These are phyloP conservation scores for Talaromyces sp. DNA, from an alignment of 2,329 filamentous ascomycete genomes.

Conservation along the genomic window DNA sequence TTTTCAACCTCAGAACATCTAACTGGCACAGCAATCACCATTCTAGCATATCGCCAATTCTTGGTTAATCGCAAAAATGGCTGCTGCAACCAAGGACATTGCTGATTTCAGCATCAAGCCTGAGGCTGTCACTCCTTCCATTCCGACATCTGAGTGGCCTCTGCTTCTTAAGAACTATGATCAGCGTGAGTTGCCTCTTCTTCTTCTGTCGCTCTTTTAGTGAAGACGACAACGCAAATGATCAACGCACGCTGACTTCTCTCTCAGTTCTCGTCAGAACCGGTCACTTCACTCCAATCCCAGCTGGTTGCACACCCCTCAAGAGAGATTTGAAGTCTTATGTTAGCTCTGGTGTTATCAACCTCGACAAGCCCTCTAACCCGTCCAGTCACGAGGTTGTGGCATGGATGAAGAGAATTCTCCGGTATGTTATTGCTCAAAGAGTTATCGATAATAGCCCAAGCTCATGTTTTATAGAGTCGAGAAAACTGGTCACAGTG, in stretches of 20 bases:
- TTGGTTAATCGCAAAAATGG: conserved; percentile 25
- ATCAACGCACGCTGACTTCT: conserved; percentile 16
- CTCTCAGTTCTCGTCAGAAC: conserved; percentile 75
- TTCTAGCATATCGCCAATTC: conserved; percentile 2
- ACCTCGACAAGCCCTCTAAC: conserved; percentile 96
- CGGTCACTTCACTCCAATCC: conserved; percentile 95
- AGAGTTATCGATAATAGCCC: too few species aligned
- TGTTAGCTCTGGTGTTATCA: conserved; percentile 95
- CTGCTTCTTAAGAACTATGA: conserved; percentile 95
- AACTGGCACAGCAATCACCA: not conserved
- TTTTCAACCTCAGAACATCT: conserved; percentile 8
- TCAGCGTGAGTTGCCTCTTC: conserved; percentile 62
- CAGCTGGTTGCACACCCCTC: conserved; percentile 83
- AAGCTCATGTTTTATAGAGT: conserved; percentile 49
- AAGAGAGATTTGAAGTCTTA: conserved; percentile 96
- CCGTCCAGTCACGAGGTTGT: conserved; percentile 98
- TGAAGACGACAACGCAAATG: not conserved
- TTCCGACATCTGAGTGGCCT: conserved; percentile 89
- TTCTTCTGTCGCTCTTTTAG: not conserved
- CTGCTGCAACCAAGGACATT: conserved; percentile 56
- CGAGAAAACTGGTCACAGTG: conserved; percentile 97
- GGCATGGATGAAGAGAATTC: conserved; percentile 97
- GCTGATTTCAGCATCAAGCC: conserved; percentile 89
- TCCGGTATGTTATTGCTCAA: conserved; percentile 57
- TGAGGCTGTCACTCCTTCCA: conserved; percentile 69